phyloP scores from a whole-genome alignment of 441 rosid species.

The Flueggea neowawraea region DNA sequence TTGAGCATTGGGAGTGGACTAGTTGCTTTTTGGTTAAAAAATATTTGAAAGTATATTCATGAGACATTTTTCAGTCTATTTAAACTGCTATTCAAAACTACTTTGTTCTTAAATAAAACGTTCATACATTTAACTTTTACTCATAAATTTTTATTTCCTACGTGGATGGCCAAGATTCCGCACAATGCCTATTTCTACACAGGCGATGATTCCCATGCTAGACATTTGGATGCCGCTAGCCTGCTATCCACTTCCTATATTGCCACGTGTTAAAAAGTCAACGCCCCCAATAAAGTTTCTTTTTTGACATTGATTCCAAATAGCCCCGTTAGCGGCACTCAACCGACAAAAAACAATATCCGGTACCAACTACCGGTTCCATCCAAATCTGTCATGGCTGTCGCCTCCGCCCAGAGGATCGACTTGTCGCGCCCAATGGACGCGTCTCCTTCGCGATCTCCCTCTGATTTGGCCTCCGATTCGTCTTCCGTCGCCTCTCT shows the following conservation, averaged over 20 bases:
- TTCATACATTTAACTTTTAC: too few relatives aligned
- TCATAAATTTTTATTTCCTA: not conserved
- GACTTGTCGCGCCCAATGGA: constrained; percentile 31
- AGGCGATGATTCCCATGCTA: not conserved
- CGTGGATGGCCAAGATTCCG: not conserved
- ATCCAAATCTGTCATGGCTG: constrained; percentile 33
- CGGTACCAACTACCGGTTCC: constrained; percentile 3
- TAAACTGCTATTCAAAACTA: too few relatives aligned
- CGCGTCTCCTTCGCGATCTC: constrained; percentile 29
- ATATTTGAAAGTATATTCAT: too few relatives aligned
- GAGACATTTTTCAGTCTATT: too few relatives aligned
- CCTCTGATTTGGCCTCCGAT: constrained; percentile 34
- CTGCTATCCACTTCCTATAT: not conserved
- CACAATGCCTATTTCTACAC: not conserved
- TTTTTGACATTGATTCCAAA: constrained; percentile 20
- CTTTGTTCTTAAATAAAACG: too few relatives aligned
- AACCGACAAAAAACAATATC: not conserved
- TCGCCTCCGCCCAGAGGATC: constrained; percentile 39
- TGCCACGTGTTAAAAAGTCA: constrained; percentile 21
- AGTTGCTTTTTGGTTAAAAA: too few relatives aligned
- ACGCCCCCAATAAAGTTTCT: constrained; percentile 1
- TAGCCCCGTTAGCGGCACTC: not conserved
- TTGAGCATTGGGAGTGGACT: too few relatives aligned
- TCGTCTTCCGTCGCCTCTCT: constrained; percentile 26
- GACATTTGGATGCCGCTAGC: not conserved